A percentile compares a stretch with the other conserved stretches of the same genome.
Conservation (phyloP, 345 rosid genomes). For the Brassica juncea region DNA sequence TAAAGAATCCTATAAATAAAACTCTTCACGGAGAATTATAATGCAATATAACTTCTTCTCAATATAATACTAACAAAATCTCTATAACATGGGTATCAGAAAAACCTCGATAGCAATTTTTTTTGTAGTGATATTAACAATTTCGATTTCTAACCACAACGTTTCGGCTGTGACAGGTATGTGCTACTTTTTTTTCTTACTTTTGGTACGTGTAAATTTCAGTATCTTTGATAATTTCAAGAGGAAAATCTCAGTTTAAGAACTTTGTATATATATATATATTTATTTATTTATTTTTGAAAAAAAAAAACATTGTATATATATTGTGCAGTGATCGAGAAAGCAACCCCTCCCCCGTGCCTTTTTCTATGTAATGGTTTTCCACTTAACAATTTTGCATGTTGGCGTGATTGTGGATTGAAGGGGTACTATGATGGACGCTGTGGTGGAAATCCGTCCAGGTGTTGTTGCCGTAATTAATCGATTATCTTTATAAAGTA, state of each 20-base stretch:
- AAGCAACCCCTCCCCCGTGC: not conserved
- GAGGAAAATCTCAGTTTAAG: not conserved
- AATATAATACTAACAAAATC: not conserved
- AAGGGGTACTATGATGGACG: not conserved
- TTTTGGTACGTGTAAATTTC: not conserved
- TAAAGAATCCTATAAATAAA: not conserved
- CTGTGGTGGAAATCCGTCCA: not conserved
- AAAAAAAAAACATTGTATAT: not conserved
- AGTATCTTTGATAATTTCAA: not conserved
- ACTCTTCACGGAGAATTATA: not conserved
- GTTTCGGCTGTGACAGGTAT: not conserved
- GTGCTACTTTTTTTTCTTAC: not conserved
- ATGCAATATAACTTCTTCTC: not conserved
- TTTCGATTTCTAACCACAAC: not conserved
- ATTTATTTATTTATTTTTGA: too few species aligned
- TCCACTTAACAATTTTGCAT: not conserved
- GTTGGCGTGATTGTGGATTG: not conserved
- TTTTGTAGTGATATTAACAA: not conserved
- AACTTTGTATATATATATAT: too few species aligned
- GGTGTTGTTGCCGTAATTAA: not conserved
- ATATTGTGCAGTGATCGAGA: not conserved
- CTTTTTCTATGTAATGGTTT: not conserved
- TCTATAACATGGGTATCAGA: not conserved
- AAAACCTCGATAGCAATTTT: not conserved
- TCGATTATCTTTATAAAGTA: not conserved